phyloP scores from a whole-genome alignment of 495 filamentous ascomycete genomes.

The Penicillium angulare region DNA sequence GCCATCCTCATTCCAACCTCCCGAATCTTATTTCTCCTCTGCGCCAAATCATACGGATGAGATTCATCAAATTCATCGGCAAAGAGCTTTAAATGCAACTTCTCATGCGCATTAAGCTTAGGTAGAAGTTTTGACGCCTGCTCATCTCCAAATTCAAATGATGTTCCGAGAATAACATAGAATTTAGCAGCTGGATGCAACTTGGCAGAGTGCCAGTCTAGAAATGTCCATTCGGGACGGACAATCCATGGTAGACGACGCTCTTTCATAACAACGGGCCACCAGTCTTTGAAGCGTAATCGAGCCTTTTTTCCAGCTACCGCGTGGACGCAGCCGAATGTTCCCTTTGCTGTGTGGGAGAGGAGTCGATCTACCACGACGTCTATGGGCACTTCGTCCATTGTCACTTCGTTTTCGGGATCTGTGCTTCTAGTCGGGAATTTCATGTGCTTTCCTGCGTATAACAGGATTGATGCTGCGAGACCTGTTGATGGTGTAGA shows the following conservation, averaged over 20 bases:
- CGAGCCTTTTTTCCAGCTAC: slow-evolving; percentile 8
- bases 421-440: not conserved
- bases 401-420: not conserved
- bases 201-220: slow-evolving; percentile 5
- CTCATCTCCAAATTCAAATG: slow-evolving; percentile 5
- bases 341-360: slow-evolving; percentile 8
- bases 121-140: not conserved
- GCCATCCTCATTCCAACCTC: not conserved
- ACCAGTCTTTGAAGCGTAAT: not conserved
- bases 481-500: slow-evolving; percentile 3
- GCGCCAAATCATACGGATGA: not conserved
- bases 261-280: not conserved
- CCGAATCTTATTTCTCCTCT: not conserved
- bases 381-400: slow-evolving; percentile 21
- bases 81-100: not conserved
- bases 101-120: not conserved
- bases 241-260: slow-evolving; percentile 1
- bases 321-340: slow-evolving; percentile 12
- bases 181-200: not conserved
- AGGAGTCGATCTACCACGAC: slow-evolving; percentile 21
- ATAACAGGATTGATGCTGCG: not conserved
- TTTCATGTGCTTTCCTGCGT: not conserved
- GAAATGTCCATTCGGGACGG: not conserved
- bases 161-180: slow-evolving; percentile 7
- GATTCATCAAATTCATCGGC: not conserved